A percentile compares a stretch with the other conserved stretches of the same genome.
Conservation (phyloP, 1,139 yeast species). For the Zhuliangozyma parablackwelliae region DNA sequence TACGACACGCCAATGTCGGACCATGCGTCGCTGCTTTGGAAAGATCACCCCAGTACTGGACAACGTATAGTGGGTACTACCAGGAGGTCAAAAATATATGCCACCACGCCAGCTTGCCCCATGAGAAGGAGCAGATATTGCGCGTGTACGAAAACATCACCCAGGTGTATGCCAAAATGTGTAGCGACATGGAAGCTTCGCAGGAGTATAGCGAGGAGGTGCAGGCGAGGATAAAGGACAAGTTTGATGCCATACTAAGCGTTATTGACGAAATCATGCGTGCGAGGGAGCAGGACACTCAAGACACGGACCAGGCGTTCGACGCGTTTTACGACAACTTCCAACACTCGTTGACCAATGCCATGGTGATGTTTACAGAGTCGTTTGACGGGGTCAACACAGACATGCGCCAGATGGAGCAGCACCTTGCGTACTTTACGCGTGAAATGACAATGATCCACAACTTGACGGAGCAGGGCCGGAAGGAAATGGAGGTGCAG, state of each 20-base stretch:
- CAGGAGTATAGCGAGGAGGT: conserved; percentile 10
- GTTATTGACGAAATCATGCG: conserved; percentile 8
- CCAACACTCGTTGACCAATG: conserved; percentile 10
- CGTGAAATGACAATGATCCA: conserved; percentile 5
- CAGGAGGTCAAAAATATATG: conserved; percentile 46
- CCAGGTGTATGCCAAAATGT: conserved; percentile 19
- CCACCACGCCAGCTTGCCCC: conserved; percentile 47
- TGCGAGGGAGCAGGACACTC: conserved; percentile 3
- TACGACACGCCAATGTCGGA: conserved; percentile 12
- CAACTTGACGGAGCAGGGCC: not conserved
- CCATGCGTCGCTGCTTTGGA: conserved; percentile 40
- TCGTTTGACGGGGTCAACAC: conserved; percentile 10
- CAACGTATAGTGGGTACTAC: conserved; percentile 56
- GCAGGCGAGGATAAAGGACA: conserved; percentile 10
- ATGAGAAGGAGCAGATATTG: conserved; percentile 48
- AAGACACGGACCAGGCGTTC: conserved; percentile 9
- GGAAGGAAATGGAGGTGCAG: conserved; percentile 1
- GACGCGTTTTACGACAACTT: conserved; percentile 12
- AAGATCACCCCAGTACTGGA: conserved; percentile 52
- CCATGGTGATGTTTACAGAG: conserved; percentile 6
- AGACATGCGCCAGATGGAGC: conserved; percentile 7
- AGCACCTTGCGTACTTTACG: conserved; percentile 8
- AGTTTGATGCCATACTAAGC: conserved; percentile 14
- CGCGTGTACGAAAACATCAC: conserved; percentile 47
- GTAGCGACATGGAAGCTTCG: conserved; percentile 14